Evolutionary conservation across 495 filamentous ascomycete species (phyloP).

Genomic region (Penicillium flavigenum): DNA sequence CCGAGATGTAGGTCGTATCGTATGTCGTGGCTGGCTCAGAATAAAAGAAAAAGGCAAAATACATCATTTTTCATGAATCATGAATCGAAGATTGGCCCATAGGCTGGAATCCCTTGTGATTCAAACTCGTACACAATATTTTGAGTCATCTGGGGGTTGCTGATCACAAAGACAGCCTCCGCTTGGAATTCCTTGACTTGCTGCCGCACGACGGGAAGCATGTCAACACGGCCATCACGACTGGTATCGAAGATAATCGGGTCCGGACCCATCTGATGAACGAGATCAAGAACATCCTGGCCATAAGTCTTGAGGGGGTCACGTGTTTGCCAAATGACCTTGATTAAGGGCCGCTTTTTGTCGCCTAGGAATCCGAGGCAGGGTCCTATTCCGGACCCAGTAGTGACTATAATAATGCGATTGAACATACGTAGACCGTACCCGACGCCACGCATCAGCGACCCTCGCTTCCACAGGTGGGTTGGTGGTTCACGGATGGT

Average conservation of each 20-base stretch:
- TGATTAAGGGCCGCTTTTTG: constrained; percentile 37
- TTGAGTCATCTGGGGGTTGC: constrained; percentile 63
- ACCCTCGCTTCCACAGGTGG: constrained; percentile 34
- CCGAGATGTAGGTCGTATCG: neutral
- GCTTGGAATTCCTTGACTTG: constrained; percentile 55
- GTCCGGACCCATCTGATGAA: constrained; percentile 47
- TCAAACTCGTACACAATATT: constrained; percentile 68
- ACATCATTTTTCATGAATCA: constrained; percentile 28
- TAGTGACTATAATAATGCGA: constrained; percentile 64
- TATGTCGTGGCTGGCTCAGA: neutral
- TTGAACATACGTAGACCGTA: constrained; percentile 63
- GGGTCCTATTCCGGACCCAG: constrained; percentile 72
- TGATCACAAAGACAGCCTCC: constrained; percentile 70
- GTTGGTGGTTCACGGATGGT: constrained; percentile 55
- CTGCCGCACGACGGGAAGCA: constrained; percentile 54
- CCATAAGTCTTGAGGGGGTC: constrained; percentile 52
- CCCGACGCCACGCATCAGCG: constrained; percentile 60
- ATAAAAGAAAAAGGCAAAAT: neutral
- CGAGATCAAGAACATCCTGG: constrained; percentile 44
- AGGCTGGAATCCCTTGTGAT: constrained; percentile 61
- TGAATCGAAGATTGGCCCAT: constrained; percentile 72
- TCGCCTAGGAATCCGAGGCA: constrained; percentile 38
- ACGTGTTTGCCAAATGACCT: constrained; percentile 54
- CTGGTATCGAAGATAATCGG: constrained; percentile 54
- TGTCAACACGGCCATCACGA: constrained; percentile 44